Base-by-base conservation (phyloP, 352 stramenopile species). In the Pythium myriotylum region DNA sequence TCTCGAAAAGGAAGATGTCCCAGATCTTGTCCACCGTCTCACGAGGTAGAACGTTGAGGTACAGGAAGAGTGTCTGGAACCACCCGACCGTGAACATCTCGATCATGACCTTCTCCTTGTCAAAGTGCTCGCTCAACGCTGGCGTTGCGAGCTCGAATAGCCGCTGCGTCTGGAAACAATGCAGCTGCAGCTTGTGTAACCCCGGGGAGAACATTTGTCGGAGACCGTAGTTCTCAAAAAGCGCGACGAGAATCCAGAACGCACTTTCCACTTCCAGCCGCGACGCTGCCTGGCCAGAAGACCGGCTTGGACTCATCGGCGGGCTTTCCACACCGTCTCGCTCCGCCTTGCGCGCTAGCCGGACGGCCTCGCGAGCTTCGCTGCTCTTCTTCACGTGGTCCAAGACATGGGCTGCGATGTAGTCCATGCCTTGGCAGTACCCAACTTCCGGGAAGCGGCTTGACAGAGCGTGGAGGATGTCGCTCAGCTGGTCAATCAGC, bases 341-440 rank as follows among this genome's bases (percentile, higher is more conserved):
- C 13, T 53, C 45, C 19, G 58, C 59, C 58, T 68, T 66, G 14
- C 35, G 33, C 4, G 40, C 50, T 2, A 65, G 32, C 10, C 60
- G 61, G 1, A 41, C 50, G 10, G 49, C 43, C 26, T 77, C 63
- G 26, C 73, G 72, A 3, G 73, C 76, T 29, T 86, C 72, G 10
- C 63, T 82, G 43, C 76, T 81, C 49, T 82, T 88, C 71, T 92
- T 95, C 19, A 93, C 84, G 23, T 91, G 81, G 58, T 94, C 81
- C 12, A 95, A 65, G 10, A 95, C 67, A 22, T 93, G 82, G 14
- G 85, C 86, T 14, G 83, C 81, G 55, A 95, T 89, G 61, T 95
- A 95, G 52, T 95, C 86, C 84, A 95, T 94, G 29, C 86, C 86
- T 63, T 95, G 86, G 54, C 86, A 95, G 59, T 95, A 95, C 5